These are phyloP conservation scores for Logfia minima DNA, from an alignment of 129 eudicot species.

Conservation along the genomic window DNA sequence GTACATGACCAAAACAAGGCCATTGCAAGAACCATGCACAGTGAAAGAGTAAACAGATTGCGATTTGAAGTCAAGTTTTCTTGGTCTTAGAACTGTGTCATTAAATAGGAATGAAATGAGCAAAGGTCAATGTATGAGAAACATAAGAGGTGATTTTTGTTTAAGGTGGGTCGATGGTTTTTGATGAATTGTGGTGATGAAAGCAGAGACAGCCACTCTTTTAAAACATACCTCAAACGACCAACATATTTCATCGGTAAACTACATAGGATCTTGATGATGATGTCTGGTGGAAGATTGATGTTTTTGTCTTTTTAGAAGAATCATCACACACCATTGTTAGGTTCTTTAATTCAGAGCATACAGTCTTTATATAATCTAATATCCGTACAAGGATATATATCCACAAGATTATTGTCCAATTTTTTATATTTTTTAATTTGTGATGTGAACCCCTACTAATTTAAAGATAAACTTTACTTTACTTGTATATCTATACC, in stretches of 20 bases:
- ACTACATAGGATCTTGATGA: not conserved
- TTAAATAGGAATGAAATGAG: not conserved
- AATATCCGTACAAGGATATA: too few relatives aligned
- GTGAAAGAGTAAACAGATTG: not conserved
- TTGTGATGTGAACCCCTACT: too few relatives aligned
- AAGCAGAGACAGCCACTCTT: not conserved
- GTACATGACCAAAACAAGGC: conserved; percentile 37
- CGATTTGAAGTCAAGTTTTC: not conserved
- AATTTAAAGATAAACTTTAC: too few relatives aligned
- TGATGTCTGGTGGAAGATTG: not conserved
- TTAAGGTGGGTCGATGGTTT: not conserved
- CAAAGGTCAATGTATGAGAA: not conserved
- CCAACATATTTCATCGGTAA: not conserved
- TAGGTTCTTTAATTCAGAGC: too few relatives aligned
- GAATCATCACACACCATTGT: too few relatives aligned
- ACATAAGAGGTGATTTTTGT: not conserved
- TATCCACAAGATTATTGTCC: too few relatives aligned
- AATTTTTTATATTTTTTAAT: too few relatives aligned
- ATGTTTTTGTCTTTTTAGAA: too few relatives aligned
- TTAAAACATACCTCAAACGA: conserved; percentile 1
- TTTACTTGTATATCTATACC: too few relatives aligned
- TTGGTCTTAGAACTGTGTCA: not conserved
- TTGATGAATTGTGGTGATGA: not conserved
- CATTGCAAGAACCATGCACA: conserved; percentile 51
- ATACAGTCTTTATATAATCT: too few relatives aligned